Base-by-base conservation (phyloP, 495 filamentous ascomycete species). In the Xylaria flabelliformis region DNA sequence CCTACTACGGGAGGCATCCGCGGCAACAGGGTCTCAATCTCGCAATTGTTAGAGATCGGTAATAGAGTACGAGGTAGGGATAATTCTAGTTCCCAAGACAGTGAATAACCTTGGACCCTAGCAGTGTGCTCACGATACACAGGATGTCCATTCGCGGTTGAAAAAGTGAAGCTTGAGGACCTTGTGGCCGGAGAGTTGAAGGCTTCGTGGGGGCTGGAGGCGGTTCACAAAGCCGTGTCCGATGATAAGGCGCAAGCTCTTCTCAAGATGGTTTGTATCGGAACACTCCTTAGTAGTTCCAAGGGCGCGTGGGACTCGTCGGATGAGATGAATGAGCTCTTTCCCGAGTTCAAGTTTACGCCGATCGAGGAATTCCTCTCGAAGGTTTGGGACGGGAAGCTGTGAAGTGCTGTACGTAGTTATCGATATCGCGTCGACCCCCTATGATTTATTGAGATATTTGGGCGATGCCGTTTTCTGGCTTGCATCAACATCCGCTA, bases 341-440 rank as follows among this genome's bases (percentile, higher is more conserved):
- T 90, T 32, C 85, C 88, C 0, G 83, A 88, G 21, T 88, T 85
- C 67, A 70, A 86, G 75, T 87, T 89, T 67, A 84, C 81, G 19
- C 17, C 74, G 26, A 72, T 80, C 6, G 84, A 87, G 72, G 81
- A 83, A 0, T 90, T 90, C 63, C 72, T 90, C 24, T 66, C 73
- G 0, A 71, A 83, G 62, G 79, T 76, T 0, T 90, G 88, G 88
- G 53, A 69, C 0, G 84, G 80, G 7, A 85, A 85, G 51, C 32
- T 26, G 12, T 67, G 29, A 67, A 21, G 24, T 10, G 21, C 29
- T 32, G n/a, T 51, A 4, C 0, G 15, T 21, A 46, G 41, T 32
- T 26, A n/a, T 19, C n/a, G 53, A 32, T 13, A 17, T 0, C 6
- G 9, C 21, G 5, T 29, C 12, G 1, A 12, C 13, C 26, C 12